Conservation (phyloP, 768 basidiomycete species). For the Termitomyces sp. region DNA sequence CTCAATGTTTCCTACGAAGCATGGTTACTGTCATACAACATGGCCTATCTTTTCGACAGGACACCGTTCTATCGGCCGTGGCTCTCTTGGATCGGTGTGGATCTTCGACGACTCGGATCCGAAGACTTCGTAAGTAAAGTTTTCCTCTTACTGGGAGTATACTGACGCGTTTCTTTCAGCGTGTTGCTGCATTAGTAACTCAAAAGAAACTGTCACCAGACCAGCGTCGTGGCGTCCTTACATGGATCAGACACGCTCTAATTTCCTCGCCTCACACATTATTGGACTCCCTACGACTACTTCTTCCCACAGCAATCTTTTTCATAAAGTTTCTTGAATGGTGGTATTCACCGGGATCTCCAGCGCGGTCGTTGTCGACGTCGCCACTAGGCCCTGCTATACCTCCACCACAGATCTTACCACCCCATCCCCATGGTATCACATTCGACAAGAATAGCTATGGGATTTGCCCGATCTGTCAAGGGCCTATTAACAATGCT, state of each 20-base stretch:
- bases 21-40: constrained; percentile 81
- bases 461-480: constrained; percentile 86
- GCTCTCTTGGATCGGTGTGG: constrained; percentile 82
- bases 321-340: constrained; percentile 96
- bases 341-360: constrained; percentile 97
- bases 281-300: constrained; percentile 73
- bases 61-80: constrained; percentile 89
- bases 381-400: constrained; percentile 65
- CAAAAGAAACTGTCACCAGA: constrained; percentile 26
- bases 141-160: not conserved
- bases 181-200: constrained; percentile 32
- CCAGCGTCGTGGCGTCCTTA: constrained; percentile 32
- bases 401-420: constrained; percentile 73
- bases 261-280: constrained; percentile 54
- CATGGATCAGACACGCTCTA: constrained; percentile 44
- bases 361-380: constrained; percentile 66
- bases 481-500: constrained; percentile 70
- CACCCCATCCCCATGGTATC: constrained; percentile 71
- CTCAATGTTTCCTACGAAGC: constrained; percentile 72
- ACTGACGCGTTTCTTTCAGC: constrained; percentile 27
- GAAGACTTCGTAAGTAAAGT: constrained; percentile 68
- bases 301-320: constrained; percentile 88
- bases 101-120: constrained; percentile 71
- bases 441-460: constrained; percentile 60
- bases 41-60: constrained; percentile 87